phyloP scores from a whole-genome alignment of 306 rosid genomes.

The Vigna mungo region DNA sequence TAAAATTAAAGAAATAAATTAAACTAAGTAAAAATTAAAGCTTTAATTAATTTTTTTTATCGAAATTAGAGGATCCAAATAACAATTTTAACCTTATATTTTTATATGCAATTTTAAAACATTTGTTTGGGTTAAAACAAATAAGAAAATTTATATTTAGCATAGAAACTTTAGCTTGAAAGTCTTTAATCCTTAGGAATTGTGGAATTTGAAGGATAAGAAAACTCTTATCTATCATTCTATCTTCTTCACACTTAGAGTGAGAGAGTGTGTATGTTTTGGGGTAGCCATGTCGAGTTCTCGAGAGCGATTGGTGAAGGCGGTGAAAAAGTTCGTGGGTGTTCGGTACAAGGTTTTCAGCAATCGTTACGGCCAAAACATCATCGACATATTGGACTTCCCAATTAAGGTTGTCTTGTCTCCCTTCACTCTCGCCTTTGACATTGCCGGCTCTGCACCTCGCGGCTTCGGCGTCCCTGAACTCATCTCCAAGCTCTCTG shows the following conservation, averaged over 20 bases:
- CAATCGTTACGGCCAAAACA: slow-evolving; percentile 67
- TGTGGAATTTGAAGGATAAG: not conserved
- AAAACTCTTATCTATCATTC: not conserved
- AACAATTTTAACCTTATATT: not conserved
- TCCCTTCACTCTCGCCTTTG: slow-evolving; percentile 79
- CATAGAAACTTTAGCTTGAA: not conserved
- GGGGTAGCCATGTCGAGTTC: slow-evolving; percentile 55
- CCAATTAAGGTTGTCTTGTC: slow-evolving; percentile 78
- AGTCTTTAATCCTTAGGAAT: not conserved
- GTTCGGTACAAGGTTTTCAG: slow-evolving; percentile 64
- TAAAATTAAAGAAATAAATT: no score
- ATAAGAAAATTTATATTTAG: not conserved
- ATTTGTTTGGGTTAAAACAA: not conserved
- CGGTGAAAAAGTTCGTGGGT: slow-evolving; percentile 59
- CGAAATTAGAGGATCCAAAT: no score
- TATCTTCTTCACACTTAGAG: not conserved
- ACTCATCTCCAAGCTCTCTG: slow-evolving; percentile 87
- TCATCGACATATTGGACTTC: slow-evolving; percentile 73
- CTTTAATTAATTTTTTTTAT: no score
- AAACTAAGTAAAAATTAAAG: no score
- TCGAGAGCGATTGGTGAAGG: slow-evolving; percentile 54
- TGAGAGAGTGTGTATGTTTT: not conserved
- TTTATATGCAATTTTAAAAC: not conserved
- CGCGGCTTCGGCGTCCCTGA: slow-evolving; percentile 99
- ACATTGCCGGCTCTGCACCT: slow-evolving; percentile 89